A percentile compares a stretch with the other conserved stretches of the same genome.
Conservation (phyloP, 2,329 filamentous ascomycete genomes). For the Dichotomopilus funicola region DNA sequence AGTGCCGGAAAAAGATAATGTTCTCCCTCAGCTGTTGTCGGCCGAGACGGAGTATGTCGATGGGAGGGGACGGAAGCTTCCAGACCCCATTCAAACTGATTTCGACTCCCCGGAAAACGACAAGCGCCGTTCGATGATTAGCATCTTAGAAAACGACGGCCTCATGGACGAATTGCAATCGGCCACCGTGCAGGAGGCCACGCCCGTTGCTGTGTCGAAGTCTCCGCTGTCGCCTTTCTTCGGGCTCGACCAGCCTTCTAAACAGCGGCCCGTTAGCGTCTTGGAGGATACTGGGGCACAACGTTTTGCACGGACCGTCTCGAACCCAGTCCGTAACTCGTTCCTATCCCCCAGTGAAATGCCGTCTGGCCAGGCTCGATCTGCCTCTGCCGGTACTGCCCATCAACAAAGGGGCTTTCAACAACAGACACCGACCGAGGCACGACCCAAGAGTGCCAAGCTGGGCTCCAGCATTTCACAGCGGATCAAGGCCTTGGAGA, state of each 20-base stretch:
- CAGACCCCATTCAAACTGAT: constrained; percentile 53
- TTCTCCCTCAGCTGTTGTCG: constrained; percentile 19
- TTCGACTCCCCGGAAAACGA: constrained; percentile 31
- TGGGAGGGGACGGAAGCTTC: constrained; percentile 31
- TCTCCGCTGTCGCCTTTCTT: constrained; percentile 70
- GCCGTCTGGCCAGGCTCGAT: constrained; percentile 42
- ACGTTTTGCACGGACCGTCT: constrained; percentile 41
- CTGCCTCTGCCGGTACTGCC: constrained; percentile 51
- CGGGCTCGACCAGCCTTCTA: constrained; percentile 30
- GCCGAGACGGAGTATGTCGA: constrained; percentile 26
- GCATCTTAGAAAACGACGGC: constrained; percentile 65
- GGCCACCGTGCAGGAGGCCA: constrained; percentile 77
- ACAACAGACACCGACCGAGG: constrained; percentile 42
- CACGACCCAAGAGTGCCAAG: constrained; percentile 67
- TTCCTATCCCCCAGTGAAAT: constrained; percentile 41
- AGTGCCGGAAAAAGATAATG: constrained; percentile 15
- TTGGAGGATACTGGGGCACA: constrained; percentile 18
- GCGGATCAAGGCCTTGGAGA: constrained; percentile 88
- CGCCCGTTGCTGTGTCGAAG: constrained; percentile 69
- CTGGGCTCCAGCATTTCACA: constrained; percentile 88
- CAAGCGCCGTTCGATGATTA: constrained; percentile 35
- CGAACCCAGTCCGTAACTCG: constrained; percentile 42
- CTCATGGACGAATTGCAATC: constrained; percentile 80
- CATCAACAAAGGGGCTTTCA: constrained; percentile 49
- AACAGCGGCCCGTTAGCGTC: constrained; percentile 18